Conservation (phyloP, 2,329 filamentous ascomycete species). For the Sporothrix brunneoviolacea region DNA sequence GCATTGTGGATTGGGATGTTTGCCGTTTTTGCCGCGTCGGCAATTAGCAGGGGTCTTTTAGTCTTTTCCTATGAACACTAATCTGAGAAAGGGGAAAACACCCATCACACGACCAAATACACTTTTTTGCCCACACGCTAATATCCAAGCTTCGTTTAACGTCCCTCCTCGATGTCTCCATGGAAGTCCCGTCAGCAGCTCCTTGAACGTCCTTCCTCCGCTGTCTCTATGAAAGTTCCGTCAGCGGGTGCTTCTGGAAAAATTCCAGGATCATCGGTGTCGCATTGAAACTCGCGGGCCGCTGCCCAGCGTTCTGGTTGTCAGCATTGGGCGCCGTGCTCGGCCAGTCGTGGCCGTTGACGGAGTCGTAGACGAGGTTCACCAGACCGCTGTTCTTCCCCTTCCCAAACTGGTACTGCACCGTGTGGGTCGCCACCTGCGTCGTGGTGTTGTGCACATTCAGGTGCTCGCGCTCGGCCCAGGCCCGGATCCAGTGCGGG, state of each 20-base stretch:
- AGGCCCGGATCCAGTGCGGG: conserved; percentile 1
- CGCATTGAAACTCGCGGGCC: background rate
- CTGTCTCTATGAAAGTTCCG: background rate
- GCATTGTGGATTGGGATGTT: too few species aligned
- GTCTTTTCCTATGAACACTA: too few species aligned
- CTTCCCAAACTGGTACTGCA: background rate
- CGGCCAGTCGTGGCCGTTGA: conserved; percentile 5
- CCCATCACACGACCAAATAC: too few species aligned
- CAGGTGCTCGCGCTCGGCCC: background rate
- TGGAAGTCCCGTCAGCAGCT: too few species aligned
- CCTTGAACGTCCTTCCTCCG: too few species aligned
- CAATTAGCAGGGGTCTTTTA: too few species aligned
- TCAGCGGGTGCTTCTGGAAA: background rate
- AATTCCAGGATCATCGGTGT: conserved; percentile 3
- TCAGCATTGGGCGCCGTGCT: conserved; percentile 1
- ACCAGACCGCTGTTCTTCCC: background rate
- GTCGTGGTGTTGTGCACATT: background rate
- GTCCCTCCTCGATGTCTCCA: too few species aligned
- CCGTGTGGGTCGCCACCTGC: background rate
- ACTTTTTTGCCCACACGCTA: too few species aligned
- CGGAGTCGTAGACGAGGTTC: conserved; percentile 1
- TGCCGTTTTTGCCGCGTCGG: too few species aligned
- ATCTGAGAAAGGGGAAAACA: too few species aligned
- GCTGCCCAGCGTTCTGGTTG: background rate
- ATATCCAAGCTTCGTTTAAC: too few species aligned